Evolutionary conservation across 805 yeast species (phyloP), one percentile per base, ranked within the genome.

Genomic region (Candida chauliodis): DNA sequence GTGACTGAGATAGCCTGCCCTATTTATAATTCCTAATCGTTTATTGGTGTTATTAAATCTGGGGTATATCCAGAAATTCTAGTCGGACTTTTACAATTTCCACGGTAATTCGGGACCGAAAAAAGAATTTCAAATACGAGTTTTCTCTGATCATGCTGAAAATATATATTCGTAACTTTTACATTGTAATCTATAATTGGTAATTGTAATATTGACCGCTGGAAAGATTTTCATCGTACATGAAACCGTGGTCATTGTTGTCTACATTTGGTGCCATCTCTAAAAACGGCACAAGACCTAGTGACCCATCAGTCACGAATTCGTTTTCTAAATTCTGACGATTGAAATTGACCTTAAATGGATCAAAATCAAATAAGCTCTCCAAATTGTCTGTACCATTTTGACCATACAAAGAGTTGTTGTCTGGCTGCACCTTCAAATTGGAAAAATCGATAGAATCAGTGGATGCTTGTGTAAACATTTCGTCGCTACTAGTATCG

Each of bases 291-390:
- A 85, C 88, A 38, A 84, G 61, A 1, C 91, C 91, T 28, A 84
- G 60, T 0, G 91, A 84, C 1, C 88, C 91, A 60, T 84, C 93
- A 2, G 87, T 87, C n/a, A 83, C 84, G 56, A 81, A 83, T 41
- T 81, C 88, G 40, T 57, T 48, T 58, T 59, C 38, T 23, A 53
- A 30, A 14, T 56, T 54, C 30, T 52, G 56, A 15, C 46, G 30
- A 39, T 54, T 50, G 16, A 62, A 42, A 43, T 58, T 56, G 25
- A 58, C 59, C 30, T 61, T 59, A 42, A 64, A 63, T 9, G 70
- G 70, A 41, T 65, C 70, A 46, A 63, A 66, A 29, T 59, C 52
- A n/a, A 66, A 49, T 5, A 64, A 48, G 11, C 31, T 32, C 17
- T 45, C 48, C 19, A 40, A 38, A 8, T 24, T 28, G 7, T 39